Conservation (phyloP, 2,329 filamentous ascomycete genomes). For the Alternaria brassicae region DNA sequence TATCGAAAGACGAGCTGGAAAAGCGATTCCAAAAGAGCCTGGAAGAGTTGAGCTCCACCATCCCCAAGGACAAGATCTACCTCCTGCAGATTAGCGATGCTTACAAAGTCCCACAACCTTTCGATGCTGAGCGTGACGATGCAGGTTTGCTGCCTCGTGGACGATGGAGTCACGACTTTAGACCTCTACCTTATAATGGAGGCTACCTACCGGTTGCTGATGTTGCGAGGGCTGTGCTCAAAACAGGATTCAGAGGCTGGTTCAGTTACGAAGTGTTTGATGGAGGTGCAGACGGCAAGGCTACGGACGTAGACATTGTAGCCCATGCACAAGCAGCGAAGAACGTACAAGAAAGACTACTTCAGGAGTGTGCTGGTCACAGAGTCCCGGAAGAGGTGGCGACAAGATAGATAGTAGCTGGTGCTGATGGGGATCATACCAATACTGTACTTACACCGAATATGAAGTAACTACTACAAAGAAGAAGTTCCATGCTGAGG, state of each 20-base stretch:
- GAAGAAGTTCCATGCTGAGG: not conserved
- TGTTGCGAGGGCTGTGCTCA: slow-evolving; percentile 69
- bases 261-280: slow-evolving; percentile 77
- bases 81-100: slow-evolving; percentile 78
- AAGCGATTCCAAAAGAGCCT: slow-evolving; percentile 63
- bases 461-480: not conserved
- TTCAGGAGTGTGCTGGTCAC: slow-evolving; percentile 40
- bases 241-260: slow-evolving; percentile 71
- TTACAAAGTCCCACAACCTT: slow-evolving; percentile 66
- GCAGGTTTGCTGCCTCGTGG: slow-evolving; percentile 66
- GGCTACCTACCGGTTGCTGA: slow-evolving; percentile 74
- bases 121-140: slow-evolving; percentile 59
- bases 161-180: slow-evolving; percentile 74
- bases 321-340: slow-evolving; percentile 62
- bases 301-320: slow-evolving; percentile 59
- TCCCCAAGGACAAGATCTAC: slow-evolving; percentile 75
- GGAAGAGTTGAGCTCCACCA: slow-evolving; percentile 60
- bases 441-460: not conserved
- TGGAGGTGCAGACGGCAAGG: slow-evolving; percentile 61
- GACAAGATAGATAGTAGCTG: slow-evolving; percentile 14
- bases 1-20: slow-evolving; percentile 56
- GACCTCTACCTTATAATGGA: slow-evolving; percentile 72
- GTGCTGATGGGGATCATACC: not conserved
- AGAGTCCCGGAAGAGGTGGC: slow-evolving; percentile 21
- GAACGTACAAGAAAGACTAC: slow-evolving; percentile 54